These are phyloP conservation scores for Danielia oregonensis DNA, from an alignment of 805 yeast species.

Conservation along the genomic window DNA sequence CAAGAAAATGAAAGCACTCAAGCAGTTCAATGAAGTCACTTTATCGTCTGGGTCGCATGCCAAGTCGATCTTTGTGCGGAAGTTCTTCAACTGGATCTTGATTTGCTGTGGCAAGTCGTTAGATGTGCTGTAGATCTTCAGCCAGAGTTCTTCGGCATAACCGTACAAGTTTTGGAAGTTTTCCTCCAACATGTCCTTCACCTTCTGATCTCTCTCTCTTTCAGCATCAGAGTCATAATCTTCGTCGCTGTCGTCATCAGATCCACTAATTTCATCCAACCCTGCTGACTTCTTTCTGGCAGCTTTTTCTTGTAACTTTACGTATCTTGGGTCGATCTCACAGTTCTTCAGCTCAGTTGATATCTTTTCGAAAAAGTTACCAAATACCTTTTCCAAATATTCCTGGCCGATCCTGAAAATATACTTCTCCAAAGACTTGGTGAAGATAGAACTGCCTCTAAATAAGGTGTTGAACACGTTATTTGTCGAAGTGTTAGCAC, in stretches of 20 bases:
- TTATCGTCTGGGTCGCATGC: conserved; percentile 55
- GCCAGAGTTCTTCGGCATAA: conserved; percentile 63
- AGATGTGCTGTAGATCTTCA: conserved; percentile 56
- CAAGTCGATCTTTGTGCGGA: conserved; percentile 62
- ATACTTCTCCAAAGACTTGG: conserved; percentile 76
- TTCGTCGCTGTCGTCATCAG: conserved; percentile 20
- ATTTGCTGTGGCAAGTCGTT: conserved; percentile 72
- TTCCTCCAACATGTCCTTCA: conserved; percentile 35
- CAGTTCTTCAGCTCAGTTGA: conserved; percentile 50
- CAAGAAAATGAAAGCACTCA: conserved; percentile 80
- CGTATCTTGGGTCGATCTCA: conserved; percentile 76
- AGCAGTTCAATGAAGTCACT: conserved; percentile 59
- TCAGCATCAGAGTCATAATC: conserved; percentile 28
- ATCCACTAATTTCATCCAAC: conserved; percentile 21
- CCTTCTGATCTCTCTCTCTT: conserved; percentile 28
- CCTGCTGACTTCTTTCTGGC: conserved; percentile 13
- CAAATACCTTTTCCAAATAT: conserved; percentile 68
- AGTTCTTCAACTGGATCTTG: conserved; percentile 56
- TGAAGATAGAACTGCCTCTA: conserved; percentile 79
- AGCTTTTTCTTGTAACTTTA: conserved; percentile 36
- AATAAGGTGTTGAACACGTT: conserved; percentile 63
- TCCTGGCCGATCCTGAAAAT: conserved; percentile 76
- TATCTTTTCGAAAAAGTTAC: conserved; percentile 58
- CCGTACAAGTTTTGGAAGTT: conserved; percentile 48
- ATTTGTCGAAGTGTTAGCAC: conserved; percentile 25